phyloP scores from a whole-genome alignment of 371 early-diverging fungal species.

The Lichtheimia ramosa region DNA sequence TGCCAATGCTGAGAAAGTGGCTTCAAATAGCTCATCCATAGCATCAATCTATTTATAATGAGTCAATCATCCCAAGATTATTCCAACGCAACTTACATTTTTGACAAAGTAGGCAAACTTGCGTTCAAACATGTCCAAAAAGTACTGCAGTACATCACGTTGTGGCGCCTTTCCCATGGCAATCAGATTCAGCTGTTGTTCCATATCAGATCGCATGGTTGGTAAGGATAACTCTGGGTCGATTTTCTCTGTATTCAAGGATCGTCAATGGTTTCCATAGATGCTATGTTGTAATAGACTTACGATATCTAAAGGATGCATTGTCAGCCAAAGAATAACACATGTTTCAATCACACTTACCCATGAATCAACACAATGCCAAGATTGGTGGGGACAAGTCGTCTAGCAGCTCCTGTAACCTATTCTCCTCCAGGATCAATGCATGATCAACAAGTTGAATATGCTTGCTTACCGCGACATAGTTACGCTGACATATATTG shows the following conservation, averaged over 20 bases:
- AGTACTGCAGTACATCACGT: conserved; percentile 39
- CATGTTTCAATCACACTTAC: conserved; percentile 14
- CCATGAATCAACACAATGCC: conserved; percentile 59
- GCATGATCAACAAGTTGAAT: too few species aligned
- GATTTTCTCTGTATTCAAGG: conserved; percentile 42
- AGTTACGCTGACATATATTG: conserved; percentile 68
- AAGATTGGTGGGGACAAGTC: conserved; percentile 49
- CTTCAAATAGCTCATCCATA: conserved; percentile 60
- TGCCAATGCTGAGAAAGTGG: conserved; percentile 52
- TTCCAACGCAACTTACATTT: conserved; percentile 20
- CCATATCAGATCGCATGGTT: conserved; percentile 55
- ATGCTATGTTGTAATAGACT: not conserved
- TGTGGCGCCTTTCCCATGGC: conserved; percentile 46
- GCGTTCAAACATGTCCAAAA: conserved; percentile 42
- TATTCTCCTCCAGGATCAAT: not conserved
- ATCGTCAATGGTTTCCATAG: not conserved
- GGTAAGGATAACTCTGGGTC: conserved; percentile 55
- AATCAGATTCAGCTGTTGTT: conserved; percentile 50
- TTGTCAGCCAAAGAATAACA: not conserved
- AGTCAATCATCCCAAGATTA: not conserved
- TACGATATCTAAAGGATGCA: conserved; percentile 30
- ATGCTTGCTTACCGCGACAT: conserved; percentile 37
- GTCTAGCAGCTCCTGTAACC: conserved; percentile 33
- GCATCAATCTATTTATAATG: conserved; percentile 30
- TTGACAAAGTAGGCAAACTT: conserved; percentile 52